Base-by-base conservation (phyloP, 1,284 basidiomycete species). In the Xanthoconium separans region DNA sequence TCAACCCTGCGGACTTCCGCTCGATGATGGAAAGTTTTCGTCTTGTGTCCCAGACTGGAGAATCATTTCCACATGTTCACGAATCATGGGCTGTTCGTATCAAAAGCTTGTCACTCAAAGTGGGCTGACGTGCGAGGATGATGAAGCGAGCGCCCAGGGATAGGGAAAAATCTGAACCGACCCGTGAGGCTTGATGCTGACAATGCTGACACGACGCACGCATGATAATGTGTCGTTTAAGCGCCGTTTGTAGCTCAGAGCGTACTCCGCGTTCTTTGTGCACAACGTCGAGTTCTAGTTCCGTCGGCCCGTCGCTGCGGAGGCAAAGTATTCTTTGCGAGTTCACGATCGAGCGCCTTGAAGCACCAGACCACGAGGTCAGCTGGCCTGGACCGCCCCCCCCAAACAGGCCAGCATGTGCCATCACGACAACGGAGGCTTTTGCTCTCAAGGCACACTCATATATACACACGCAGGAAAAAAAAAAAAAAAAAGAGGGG, bases 61-160 rank as follows among this genome's bases (percentile, higher is more conserved):
- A 30, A 53, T 50, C 33, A 13, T 48, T 42, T 29, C 24, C 31
- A 36, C 41, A 34, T 51, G 41, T 40, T 15, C 20, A 41, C 40
- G 24, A 45, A 18, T 51, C 44, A 33, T 41, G 42, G 27, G 29
- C 22, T 46, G 54, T 54, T 61, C 24, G 48, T 51, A 53, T 60
- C 56, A 50, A 54, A 62, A 60, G 59, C 37, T 55, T 66, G 61
- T 65, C 59, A 55, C 53, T 65, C 44, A 50, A 63, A 50, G 48
- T n/a, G 37, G 24, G 18, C 30, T 49, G 57, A 43, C 46, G 60
- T 62, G 58, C 36, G 18, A 34, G 22, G 20, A 44, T 44, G 43
- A 46, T 51, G 37, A 31, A 30, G 31, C 40, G 44, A 24, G 36
- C 22, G 36, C 22, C 24, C 54, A 64, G 50, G 55, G 59, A 45